Conservation (phyloP, 2,329 filamentous ascomycete species). For the Colletotrichum orbiculare region DNA sequence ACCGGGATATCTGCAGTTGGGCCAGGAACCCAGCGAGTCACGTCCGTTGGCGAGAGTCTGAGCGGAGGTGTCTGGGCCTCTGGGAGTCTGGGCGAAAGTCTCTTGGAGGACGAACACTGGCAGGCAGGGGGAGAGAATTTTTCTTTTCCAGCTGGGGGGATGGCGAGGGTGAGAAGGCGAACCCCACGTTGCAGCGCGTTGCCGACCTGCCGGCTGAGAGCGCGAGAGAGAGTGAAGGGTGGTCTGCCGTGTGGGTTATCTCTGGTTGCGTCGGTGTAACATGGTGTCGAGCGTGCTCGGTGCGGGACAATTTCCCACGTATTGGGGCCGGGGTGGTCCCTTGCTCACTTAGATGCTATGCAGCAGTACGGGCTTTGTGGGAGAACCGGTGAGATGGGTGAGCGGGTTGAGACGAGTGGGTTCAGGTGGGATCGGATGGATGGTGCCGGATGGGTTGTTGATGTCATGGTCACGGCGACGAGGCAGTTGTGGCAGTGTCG, state of each 20-base stretch:
- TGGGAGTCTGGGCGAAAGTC: too few species aligned
- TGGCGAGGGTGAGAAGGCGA: neutral
- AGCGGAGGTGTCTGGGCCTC: too few species aligned
- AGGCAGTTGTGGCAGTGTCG: too few species aligned
- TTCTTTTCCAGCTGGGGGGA: neutral
- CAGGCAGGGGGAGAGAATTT: neutral
- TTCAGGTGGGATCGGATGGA: neutral
- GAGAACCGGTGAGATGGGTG: neutral
- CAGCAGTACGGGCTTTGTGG: neutral
- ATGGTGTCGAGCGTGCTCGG: conserved; percentile 17
- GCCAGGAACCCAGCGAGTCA: conserved; percentile 1
- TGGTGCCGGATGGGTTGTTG: neutral
- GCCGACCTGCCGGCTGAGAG: conserved; percentile 4
- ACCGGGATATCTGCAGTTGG: neutral
- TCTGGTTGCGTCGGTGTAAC: conserved; percentile 32
- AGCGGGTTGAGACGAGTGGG: too few species aligned
- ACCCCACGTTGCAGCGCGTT: conserved; percentile 15
- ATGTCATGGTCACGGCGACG: neutral
- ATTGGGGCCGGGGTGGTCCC: conserved; percentile 1
- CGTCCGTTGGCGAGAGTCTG: neutral
- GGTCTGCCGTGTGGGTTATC: neutral
- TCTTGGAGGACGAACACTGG: too few species aligned
- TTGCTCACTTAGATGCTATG: too few species aligned
- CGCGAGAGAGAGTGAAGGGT: neutral
- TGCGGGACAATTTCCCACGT: conserved; percentile 23